Conservation (phyloP, 2,329 filamentous ascomycete genomes). For the Colletotrichum sp. region DNA sequence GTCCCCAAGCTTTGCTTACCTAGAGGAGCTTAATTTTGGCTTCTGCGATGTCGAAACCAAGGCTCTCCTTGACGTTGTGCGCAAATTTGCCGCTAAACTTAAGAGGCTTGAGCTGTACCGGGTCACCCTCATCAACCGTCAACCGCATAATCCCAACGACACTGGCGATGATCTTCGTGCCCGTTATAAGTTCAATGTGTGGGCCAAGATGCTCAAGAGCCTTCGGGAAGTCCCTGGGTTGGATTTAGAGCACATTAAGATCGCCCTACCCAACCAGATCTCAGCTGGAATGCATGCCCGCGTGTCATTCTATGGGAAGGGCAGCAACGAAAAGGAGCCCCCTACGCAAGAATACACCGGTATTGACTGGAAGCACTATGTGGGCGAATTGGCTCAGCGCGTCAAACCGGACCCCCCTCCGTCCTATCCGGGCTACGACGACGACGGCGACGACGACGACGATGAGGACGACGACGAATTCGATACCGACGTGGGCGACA, state of each 20-base stretch:
- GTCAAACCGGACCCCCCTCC: slow-evolving; percentile 17
- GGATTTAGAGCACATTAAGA: slow-evolving; percentile 35
- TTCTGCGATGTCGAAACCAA: slow-evolving; percentile 31
- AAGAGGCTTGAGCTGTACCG: slow-evolving; percentile 50
- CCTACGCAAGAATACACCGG: slow-evolving; percentile 33
- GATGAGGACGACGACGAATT: neutral
- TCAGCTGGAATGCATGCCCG: neutral
- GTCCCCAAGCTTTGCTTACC: slow-evolving; percentile 33
- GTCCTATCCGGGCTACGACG: neutral
- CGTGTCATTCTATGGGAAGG: neutral
- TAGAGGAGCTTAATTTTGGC: slow-evolving; percentile 51
- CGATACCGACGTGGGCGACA: neutral
- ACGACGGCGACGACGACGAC: neutral
- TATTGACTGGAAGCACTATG: slow-evolving; percentile 38
- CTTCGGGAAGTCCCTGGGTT: slow-evolving; percentile 31
- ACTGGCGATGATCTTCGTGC: neutral
- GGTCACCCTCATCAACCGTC: slow-evolving; percentile 31
- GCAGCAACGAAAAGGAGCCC: neutral
- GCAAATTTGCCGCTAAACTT: slow-evolving; percentile 50
- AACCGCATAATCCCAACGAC: neutral
- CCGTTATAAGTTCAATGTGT: slow-evolving; percentile 34
- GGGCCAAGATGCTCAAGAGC: slow-evolving; percentile 40
- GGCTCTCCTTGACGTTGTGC: slow-evolving; percentile 37
- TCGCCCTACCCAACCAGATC: slow-evolving; percentile 32
- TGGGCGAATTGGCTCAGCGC: slow-evolving; percentile 29